phyloP scores from a whole-genome alignment of 768 basidiomycete genomes.

The Clathrus columnatus region DNA sequence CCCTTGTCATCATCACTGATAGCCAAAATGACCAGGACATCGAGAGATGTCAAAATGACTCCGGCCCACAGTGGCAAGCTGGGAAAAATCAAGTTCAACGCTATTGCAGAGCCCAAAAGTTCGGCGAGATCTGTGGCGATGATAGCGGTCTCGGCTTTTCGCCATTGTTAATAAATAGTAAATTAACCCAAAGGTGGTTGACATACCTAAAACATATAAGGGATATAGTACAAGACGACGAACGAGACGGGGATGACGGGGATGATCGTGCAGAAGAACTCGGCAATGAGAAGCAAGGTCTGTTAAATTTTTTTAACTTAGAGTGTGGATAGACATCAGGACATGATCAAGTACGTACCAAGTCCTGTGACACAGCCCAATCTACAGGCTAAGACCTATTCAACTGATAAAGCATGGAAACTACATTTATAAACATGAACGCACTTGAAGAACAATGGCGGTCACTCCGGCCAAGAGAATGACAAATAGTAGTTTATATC shows the following conservation, averaged over 20 bases:
- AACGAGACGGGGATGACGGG: slow-evolving; percentile 45
- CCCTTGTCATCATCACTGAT: slow-evolving; percentile 55
- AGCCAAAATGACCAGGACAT: slow-evolving; percentile 63
- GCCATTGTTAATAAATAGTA: slow-evolving; percentile 6
- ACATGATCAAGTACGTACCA: slow-evolving; percentile 44
- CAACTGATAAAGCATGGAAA: neutral
- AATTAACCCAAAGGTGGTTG: neutral
- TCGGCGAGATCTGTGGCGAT: slow-evolving; percentile 77
- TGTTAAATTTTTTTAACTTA: slow-evolving; percentile 21
- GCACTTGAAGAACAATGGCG: slow-evolving; percentile 74
- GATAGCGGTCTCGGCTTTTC: slow-evolving; percentile 55
- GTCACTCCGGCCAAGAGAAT: slow-evolving; percentile 77
- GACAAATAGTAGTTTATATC: slow-evolving; percentile 80
- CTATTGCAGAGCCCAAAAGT: slow-evolving; percentile 74
- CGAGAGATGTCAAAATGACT: slow-evolving; percentile 57
- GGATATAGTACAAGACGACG: slow-evolving; percentile 58
- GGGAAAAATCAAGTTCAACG: slow-evolving; percentile 67
- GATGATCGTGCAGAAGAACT: slow-evolving; percentile 54
- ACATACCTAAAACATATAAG: slow-evolving; percentile 38
- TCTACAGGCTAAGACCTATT: slow-evolving; percentile 64
- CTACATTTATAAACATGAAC: neutral
- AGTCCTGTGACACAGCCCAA: slow-evolving; percentile 79
- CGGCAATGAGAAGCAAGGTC: slow-evolving; percentile 61
- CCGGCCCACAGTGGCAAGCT: slow-evolving; percentile 59
- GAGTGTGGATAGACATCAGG: slow-evolving; percentile 23